Evolutionary conservation across 129 eudicot genomes (phyloP).

Genomic region (Flaveria linearis): DNA sequence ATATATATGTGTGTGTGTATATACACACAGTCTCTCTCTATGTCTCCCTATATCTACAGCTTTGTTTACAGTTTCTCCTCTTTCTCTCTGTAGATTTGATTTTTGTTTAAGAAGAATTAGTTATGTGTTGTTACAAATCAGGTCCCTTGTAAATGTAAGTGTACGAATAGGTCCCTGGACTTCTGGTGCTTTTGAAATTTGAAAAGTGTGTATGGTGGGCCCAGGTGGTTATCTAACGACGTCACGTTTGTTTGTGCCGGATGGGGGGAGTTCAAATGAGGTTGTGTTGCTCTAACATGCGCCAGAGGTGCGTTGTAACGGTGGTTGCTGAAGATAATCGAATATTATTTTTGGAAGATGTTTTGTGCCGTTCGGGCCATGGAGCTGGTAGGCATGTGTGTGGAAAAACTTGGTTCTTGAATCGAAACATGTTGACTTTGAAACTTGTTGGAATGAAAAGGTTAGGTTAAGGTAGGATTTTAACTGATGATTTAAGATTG

Average conservation of each 20-base stretch:
- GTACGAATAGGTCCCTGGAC: slow-evolving; percentile 9
- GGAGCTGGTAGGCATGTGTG: too few relatives aligned
- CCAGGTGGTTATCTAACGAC: slow-evolving; percentile 38
- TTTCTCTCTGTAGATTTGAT: slow-evolving; percentile 24
- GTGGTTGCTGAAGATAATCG: slow-evolving; percentile 22
- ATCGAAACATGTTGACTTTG: too few relatives aligned
- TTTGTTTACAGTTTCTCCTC: slow-evolving; percentile 10
- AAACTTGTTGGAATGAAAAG: too few relatives aligned
- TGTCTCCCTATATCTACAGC: slow-evolving; percentile 30
- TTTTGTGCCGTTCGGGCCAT: too few relatives aligned
- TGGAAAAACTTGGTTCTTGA: too few relatives aligned
- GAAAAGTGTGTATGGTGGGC: slow-evolving; percentile 40
- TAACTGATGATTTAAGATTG: too few relatives aligned
- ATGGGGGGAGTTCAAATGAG: slow-evolving; percentile 25
- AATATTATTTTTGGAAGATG: too few relatives aligned
- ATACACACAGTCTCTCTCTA: slow-evolving; percentile 9
- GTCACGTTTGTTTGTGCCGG: slow-evolving; percentile 41
- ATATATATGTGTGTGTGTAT: neutral
- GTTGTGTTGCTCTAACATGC: slow-evolving; percentile 23
- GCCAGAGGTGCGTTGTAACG: slow-evolving; percentile 7
- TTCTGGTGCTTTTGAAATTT: slow-evolving; percentile 36
- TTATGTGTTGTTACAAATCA: slow-evolving; percentile 30
- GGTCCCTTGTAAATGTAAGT: slow-evolving; percentile 19
- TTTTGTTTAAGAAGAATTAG: slow-evolving; percentile 27
- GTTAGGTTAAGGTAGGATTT: too few relatives aligned